Percentiles rank a stretch among this genome's conserved stretches.
These are phyloP conservation scores for Xylariales sp. DNA, from an alignment of 2,329 filamentous ascomycete species.

Conservation along the genomic window DNA sequence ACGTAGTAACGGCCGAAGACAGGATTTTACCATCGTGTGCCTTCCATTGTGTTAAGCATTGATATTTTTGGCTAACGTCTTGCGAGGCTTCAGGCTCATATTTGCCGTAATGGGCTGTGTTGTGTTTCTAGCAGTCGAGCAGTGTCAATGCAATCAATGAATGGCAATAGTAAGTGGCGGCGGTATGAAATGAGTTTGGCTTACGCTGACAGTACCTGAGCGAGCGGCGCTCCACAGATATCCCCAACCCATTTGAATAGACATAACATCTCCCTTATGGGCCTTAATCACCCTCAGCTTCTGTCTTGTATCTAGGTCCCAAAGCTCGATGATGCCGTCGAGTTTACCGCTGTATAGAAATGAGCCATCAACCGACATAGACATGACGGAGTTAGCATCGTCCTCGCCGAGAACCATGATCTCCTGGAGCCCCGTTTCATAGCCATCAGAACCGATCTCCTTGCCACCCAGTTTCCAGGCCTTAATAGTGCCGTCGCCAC, in stretches of 20 bases:
- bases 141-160: slow-evolving; percentile 18
- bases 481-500: slow-evolving; percentile 93
- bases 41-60: slow-evolving; percentile 80
- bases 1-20: slow-evolving; percentile 79
- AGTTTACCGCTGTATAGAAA: slow-evolving; percentile 93
- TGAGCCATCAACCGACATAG: slow-evolving; percentile 86
- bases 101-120: slow-evolving; percentile 71
- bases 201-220: slow-evolving; percentile 85
- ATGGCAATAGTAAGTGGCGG: neutral
- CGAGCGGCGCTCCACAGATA: slow-evolving; percentile 89
- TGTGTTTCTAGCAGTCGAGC: slow-evolving; percentile 66
- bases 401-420: slow-evolving; percentile 73
- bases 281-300: slow-evolving; percentile 87
- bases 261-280: slow-evolving; percentile 84
- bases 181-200: slow-evolving; percentile 43
- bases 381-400: slow-evolving; percentile 75
- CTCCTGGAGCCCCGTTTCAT: slow-evolving; percentile 73
- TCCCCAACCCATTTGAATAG: slow-evolving; percentile 85
- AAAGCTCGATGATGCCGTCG: slow-evolving; percentile 89
- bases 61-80: slow-evolving; percentile 81
- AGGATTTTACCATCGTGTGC: slow-evolving; percentile 90
- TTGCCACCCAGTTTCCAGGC: slow-evolving; percentile 78
- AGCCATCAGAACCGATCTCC: slow-evolving; percentile 61
- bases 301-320: slow-evolving; percentile 96
- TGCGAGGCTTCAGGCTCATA: slow-evolving; percentile 61